Conservation (phyloP, 1,139 yeast genomes). For the Lodderomyces beijingensis region DNA sequence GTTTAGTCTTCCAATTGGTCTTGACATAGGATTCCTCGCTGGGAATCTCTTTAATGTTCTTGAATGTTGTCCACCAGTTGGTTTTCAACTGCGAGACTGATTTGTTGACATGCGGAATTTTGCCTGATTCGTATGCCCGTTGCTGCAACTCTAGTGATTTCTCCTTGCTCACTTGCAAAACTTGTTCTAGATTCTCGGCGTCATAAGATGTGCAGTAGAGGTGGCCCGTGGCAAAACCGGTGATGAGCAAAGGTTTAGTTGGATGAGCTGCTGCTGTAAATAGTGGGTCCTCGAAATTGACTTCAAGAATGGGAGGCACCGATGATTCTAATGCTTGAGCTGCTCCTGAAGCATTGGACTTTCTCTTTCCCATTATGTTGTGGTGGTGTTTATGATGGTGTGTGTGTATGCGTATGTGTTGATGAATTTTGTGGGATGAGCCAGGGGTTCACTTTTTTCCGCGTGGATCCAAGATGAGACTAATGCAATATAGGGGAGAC, state of each 20-base stretch:
- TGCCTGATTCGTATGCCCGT: slow-evolving; percentile 27
- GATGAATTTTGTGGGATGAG: too few relatives aligned
- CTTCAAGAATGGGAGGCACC: slow-evolving; percentile 49
- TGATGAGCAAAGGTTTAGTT: slow-evolving; percentile 52
- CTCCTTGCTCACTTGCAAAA: slow-evolving; percentile 21
- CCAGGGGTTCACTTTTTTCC: too few relatives aligned
- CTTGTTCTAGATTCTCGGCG: slow-evolving; percentile 37
- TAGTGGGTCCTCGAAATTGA: slow-evolving; percentile 55
- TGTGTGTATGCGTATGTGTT: too few relatives aligned
- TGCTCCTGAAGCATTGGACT: slow-evolving; percentile 26
- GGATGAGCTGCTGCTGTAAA: slow-evolving; percentile 85
- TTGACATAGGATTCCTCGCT: slow-evolving; percentile 17
- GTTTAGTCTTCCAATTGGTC: slow-evolving; percentile 74
- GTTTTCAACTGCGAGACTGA: slow-evolving; percentile 37
- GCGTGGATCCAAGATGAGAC: too few relatives aligned
- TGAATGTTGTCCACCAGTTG: slow-evolving; percentile 48
- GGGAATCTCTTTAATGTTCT: slow-evolving; percentile 28
- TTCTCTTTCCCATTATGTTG: slow-evolving; percentile 27
- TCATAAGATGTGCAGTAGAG: slow-evolving; percentile 56
- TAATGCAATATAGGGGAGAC: too few relatives aligned
- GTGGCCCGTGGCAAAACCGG: slow-evolving; percentile 82
- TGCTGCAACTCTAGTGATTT: slow-evolving; percentile 17
- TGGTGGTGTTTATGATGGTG: too few relatives aligned
- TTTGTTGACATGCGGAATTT: slow-evolving; percentile 22
- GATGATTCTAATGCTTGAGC: slow-evolving; percentile 33